Evolutionary conservation across 2,329 filamentous ascomycete species (phyloP), one percentile per base, ranked within the genome.

Genomic region (Stachybotrys elegans): DNA sequence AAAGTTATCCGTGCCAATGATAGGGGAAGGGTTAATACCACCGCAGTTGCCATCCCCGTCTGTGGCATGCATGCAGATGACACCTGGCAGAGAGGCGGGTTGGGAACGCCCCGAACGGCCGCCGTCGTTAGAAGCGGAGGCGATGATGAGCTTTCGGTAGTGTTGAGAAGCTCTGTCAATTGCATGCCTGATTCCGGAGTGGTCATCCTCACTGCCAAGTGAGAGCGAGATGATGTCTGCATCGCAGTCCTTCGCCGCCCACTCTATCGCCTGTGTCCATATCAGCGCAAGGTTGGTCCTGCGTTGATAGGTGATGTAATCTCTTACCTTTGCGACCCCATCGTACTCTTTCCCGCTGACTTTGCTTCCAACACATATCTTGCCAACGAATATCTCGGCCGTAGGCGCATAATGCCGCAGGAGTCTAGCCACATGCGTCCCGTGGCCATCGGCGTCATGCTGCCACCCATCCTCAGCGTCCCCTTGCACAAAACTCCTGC

Each of bases 221-320:
- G 56, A 57, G 51, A 60, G 56, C 25, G 51, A 52, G 16, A 59
- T 56, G 27, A 60, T 54, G 32, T 59, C 48, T 1, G 49, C 57
- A n/a, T 53, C 25, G 13, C 44, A 43, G 16, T 49, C 31, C 3
- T 50, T 32, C 1, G 43, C 46, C 3, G 54, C 57, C 45, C 52
- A 49, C 3, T 45, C 22, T 9, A 60, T 57, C 16, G 57, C 56
- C 52, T 56, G 21, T 16, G 17, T 9, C 8, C 8, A 14, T n/a
- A 19, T 9, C 6, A 25, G 5, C 20, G 4, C 13, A 5, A 37
- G 19, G 6, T 5, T 13, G 12, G 14, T 14, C 8, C 14, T 8
- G 25, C 14, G 25, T 29, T 29, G 8, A 29, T 8, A 14, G 25
- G 14, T 19, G 34, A 20, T 14, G 19, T 4, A 37, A 21, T 14